phyloP scores from a whole-genome alignment of 2,329 filamentous ascomycete genomes.

The Penicillium hordei region DNA sequence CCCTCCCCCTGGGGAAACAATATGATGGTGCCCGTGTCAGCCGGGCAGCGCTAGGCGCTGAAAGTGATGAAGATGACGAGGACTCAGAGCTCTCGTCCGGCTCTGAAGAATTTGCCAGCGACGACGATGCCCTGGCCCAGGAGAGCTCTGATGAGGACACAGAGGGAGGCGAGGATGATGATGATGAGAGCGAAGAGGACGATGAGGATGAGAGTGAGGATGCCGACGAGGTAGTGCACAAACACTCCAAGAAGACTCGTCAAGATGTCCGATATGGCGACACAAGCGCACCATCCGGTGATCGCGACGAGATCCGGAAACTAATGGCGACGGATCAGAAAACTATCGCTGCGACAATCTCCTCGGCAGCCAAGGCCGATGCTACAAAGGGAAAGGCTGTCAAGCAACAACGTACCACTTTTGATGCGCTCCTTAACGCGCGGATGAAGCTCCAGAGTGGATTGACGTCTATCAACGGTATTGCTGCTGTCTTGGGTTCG shows the following conservation, averaged over 20 bases:
- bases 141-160: conserved; percentile 31
- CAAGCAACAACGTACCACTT: conserved; percentile 78
- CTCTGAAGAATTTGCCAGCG: conserved; percentile 10
- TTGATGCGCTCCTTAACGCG: conserved; percentile 84
- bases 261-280: background rate
- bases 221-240: conserved; percentile 25
- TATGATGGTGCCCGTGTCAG: conserved; percentile 78
- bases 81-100: conserved; percentile 26
- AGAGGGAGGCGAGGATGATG: conserved; percentile 27
- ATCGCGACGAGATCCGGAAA: conserved; percentile 62
- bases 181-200: conserved; percentile 27
- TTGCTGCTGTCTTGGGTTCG: conserved; percentile 48
- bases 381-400: conserved; percentile 83
- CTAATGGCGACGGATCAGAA: conserved; percentile 69
- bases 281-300: conserved; percentile 26
- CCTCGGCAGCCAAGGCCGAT: conserved; percentile 69
- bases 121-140: conserved; percentile 22
- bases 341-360: conserved; percentile 62
- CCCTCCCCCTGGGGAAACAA: conserved; percentile 68
- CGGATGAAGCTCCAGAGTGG: conserved; percentile 93
- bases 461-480: conserved; percentile 75
- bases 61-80: conserved; percentile 48
- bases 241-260: conserved; percentile 4
- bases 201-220: conserved; percentile 17
- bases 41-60: conserved; percentile 63